These are phyloP conservation scores for Aureobasidium melanogenum DNA, from an alignment of 2,329 filamentous ascomycete species.

Conservation along the genomic window DNA sequence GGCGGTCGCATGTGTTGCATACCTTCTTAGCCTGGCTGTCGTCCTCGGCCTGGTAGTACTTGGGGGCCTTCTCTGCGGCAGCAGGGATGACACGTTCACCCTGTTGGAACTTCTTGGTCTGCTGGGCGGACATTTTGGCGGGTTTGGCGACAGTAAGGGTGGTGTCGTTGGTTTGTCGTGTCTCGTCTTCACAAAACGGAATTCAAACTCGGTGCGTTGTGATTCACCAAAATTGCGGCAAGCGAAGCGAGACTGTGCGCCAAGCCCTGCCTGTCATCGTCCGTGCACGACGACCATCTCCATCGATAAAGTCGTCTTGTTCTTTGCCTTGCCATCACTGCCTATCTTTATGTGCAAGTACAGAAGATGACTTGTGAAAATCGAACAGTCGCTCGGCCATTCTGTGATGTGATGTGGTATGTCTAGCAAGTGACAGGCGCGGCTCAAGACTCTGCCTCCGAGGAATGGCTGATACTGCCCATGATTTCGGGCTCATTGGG, in stretches of 20 bases:
- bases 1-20: slow-evolving; percentile 35
- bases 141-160: slow-evolving; percentile 9
- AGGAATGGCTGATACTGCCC: not conserved
- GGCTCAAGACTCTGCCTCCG: not conserved
- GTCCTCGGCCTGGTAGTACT: slow-evolving; percentile 98
- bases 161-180: slow-evolving; percentile 8
- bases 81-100: slow-evolving; percentile 86
- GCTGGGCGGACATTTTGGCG: slow-evolving; percentile 27
- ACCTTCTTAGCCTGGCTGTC: slow-evolving; percentile 87
- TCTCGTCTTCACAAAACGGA: slow-evolving; percentile 3
- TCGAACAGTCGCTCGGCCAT: too few relatives aligned
- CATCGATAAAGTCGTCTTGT: not conserved
- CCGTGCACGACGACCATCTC: not conserved
- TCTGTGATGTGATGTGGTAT: too few relatives aligned
- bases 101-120: slow-evolving; percentile 93
- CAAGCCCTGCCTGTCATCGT: not conserved
- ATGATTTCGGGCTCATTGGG: not conserved
- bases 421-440: not conserved
- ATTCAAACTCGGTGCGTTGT: not conserved
- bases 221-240: not conserved
- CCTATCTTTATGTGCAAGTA: not conserved
- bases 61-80: slow-evolving; percentile 84
- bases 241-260: slow-evolving; percentile 10
- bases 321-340: not conserved
- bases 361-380: too few relatives aligned